phyloP scores from a whole-genome alignment of 2,329 filamentous ascomycete species.

The Sporothrix curviconia region DNA sequence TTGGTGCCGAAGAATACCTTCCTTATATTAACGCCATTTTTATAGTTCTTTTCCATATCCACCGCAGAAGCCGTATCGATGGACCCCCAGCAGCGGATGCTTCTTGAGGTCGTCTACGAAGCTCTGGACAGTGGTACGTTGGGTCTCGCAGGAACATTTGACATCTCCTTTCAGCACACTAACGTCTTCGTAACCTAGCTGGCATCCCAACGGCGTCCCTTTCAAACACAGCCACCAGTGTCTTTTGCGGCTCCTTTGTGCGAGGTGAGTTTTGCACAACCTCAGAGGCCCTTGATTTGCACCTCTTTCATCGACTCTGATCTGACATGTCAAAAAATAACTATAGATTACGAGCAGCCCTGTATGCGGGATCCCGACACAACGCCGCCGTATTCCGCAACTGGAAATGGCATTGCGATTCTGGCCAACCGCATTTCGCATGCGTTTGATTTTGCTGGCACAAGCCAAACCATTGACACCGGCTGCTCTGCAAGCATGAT shows the following conservation, averaged over 20 bases:
- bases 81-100: conserved; percentile 47
- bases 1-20: too few relatives aligned
- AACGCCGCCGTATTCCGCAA: conserved; percentile 46
- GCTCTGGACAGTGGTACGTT: conserved; percentile 42
- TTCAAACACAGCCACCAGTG: conserved; percentile 38
- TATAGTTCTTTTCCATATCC: conserved; percentile 45
- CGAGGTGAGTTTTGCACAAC: conserved; percentile 32
- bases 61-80: conserved; percentile 46
- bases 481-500: conserved; percentile 52
- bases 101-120: conserved; percentile 46
- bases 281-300: background rate
- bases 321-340: conserved; percentile 19
- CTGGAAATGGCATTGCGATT: conserved; percentile 46
- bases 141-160: background rate
- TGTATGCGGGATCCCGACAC: conserved; percentile 44
- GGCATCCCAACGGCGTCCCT: conserved; percentile 39
- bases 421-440: conserved; percentile 52
- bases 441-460: conserved; percentile 48
- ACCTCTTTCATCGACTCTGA: background rate
- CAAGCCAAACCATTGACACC: conserved; percentile 53
- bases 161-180: background rate
- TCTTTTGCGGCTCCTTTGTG: conserved; percentile 46
- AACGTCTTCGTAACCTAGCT: conserved; percentile 25
- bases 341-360: conserved; percentile 47
- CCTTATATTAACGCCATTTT: too few relatives aligned